phyloP scores from a whole-genome alignment of 352 stramenopile species.

The Thalassiosira hispida region DNA sequence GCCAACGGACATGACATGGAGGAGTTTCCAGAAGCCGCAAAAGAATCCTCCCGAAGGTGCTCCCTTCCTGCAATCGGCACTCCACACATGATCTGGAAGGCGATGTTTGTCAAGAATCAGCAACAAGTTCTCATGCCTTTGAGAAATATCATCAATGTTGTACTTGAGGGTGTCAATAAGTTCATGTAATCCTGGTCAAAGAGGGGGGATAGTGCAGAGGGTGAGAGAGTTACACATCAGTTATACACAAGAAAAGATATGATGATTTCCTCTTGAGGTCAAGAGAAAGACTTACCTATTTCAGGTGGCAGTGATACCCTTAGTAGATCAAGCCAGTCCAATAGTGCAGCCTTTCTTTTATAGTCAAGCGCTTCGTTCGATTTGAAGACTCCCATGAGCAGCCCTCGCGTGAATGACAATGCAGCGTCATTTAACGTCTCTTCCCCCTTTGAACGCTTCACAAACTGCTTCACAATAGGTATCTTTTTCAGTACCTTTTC shows the following conservation, averaged over 20 bases:
- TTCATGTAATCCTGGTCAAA: slow-evolving; percentile 50
- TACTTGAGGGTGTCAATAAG: slow-evolving; percentile 63
- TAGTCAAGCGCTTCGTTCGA: slow-evolving; percentile 43
- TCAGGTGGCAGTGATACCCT: slow-evolving; percentile 72
- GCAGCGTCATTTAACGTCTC: slow-evolving; percentile 72
- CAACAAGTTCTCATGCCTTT: slow-evolving; percentile 56
- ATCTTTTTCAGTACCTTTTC: slow-evolving; percentile 55
- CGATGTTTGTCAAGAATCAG: slow-evolving; percentile 56
- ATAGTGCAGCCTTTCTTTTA: slow-evolving; percentile 57
- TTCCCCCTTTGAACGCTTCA: slow-evolving; percentile 64
- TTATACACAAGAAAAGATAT: background rate
- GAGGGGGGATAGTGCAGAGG: too few species aligned
- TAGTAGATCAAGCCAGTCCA: slow-evolving; percentile 75
- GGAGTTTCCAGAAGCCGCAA: slow-evolving; percentile 80
- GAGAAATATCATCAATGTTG: slow-evolving; percentile 55
- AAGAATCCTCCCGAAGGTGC: slow-evolving; percentile 23
- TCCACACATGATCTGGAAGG: slow-evolving; percentile 58
- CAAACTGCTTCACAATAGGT: slow-evolving; percentile 56
- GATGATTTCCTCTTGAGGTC: background rate
- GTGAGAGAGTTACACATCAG: background rate
- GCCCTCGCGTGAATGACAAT: slow-evolving; percentile 63
- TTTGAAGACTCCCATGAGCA: slow-evolving; percentile 64
- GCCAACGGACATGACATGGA: slow-evolving; percentile 76
- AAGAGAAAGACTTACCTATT: slow-evolving; percentile 36
- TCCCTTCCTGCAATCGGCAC: slow-evolving; percentile 46